phyloP scores from a whole-genome alignment of 495 filamentous ascomycete genomes.

The Sordaria brevicollis region DNA sequence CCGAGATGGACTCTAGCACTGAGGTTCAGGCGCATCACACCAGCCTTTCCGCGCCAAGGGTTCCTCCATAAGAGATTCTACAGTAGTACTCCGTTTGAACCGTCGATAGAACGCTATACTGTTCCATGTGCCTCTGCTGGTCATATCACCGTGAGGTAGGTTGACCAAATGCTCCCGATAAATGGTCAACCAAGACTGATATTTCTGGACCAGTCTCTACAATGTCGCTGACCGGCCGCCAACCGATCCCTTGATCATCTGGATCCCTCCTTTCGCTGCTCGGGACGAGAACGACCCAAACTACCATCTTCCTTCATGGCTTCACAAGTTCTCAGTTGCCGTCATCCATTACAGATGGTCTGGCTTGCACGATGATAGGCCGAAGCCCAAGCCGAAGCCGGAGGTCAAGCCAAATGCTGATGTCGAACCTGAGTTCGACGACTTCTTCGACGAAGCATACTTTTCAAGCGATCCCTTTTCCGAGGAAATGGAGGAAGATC shows the following conservation, averaged over 20 bases:
- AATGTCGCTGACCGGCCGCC: constrained; percentile 19
- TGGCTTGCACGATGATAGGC: neutral
- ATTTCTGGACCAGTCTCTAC: constrained; percentile 14
- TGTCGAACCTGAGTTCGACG: neutral
- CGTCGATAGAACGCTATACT: constrained; percentile 1
- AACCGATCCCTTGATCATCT: constrained; percentile 21
- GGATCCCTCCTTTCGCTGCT: constrained; percentile 24
- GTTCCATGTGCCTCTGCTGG: constrained; percentile 15
- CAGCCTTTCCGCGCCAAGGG: neutral
- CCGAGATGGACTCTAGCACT: neutral
- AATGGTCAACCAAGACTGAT: neutral
- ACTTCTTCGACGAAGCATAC: neutral
- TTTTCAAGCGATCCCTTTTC: neutral
- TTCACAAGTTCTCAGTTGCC: constrained; percentile 20
- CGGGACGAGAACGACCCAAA: neutral
- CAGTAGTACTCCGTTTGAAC: neutral
- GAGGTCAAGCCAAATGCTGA: neutral
- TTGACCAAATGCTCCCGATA: neutral
- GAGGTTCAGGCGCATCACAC: neutral
- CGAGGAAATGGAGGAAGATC: neutral
- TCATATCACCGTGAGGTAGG: constrained; percentile 16
- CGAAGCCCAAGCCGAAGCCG: neutral
- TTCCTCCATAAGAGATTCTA: neutral
- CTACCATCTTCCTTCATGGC: constrained; percentile 21
- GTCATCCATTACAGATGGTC: constrained; percentile 35